Conservation (phyloP, 2,329 filamentous ascomycete species). For the Penicillium sp. region DNA sequence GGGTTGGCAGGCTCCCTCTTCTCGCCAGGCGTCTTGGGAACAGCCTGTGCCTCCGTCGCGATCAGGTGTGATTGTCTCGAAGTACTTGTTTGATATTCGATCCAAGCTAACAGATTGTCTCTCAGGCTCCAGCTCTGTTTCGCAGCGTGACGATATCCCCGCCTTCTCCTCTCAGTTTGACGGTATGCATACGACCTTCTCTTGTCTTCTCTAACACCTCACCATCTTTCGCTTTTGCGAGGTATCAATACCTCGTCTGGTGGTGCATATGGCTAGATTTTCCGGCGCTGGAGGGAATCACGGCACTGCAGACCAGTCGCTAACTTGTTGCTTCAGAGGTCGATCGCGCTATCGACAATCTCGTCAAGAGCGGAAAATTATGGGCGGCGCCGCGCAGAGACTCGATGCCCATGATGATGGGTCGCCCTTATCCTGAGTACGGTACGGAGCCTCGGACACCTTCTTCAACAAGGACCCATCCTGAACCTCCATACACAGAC, state of each 20-base stretch:
- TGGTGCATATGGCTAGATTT: not conserved
- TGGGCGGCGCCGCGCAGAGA: slow-evolving; percentile 78
- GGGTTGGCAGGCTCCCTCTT: slow-evolving; percentile 62
- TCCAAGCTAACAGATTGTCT: slow-evolving; percentile 17
- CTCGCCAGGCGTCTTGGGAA: slow-evolving; percentile 73
- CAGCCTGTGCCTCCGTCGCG: slow-evolving; percentile 73
- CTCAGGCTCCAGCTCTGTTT: slow-evolving; percentile 74
- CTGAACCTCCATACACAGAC: slow-evolving; percentile 57
- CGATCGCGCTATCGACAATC: slow-evolving; percentile 91
- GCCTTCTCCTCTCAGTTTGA: slow-evolving; percentile 90
- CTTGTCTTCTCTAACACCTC: not conserved
- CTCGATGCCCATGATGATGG: slow-evolving; percentile 70
- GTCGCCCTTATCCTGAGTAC: slow-evolving; percentile 62
- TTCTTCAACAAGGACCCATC: slow-evolving; percentile 27
- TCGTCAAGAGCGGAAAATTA: slow-evolving; percentile 95
- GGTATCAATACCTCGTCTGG: not conserved
- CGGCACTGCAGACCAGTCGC: slow-evolving; percentile 14
- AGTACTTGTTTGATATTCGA: slow-evolving; percentile 27
- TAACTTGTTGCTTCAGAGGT: slow-evolving; percentile 69
- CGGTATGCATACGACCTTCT: slow-evolving; percentile 62
- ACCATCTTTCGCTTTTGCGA: not conserved
- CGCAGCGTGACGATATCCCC: slow-evolving; percentile 72
- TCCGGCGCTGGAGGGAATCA: not conserved
- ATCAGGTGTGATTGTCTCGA: slow-evolving; percentile 61
- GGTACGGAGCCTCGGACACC: slow-evolving; percentile 52